Evolutionary conservation across 73 alveolate genomes (phyloP), one percentile per base, ranked within the genome.

Genomic region (Stentor coeruleus): DNA sequence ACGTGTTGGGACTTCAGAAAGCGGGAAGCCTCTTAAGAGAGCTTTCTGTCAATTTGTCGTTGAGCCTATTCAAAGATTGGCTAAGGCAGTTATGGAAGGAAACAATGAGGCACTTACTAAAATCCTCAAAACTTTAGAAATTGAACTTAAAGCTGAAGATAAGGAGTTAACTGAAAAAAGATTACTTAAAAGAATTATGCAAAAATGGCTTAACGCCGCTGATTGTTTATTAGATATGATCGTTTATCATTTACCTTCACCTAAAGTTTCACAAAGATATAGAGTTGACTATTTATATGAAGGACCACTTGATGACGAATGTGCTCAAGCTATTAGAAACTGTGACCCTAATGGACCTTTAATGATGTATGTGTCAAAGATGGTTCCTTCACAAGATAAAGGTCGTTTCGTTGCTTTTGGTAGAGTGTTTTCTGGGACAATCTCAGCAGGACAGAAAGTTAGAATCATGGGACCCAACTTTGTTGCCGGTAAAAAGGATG

Each of bases 281-380:
- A 93, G 99, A 76, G 90, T 95, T 38, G 77, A 49, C 72, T 89
- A 79, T 88, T 86, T 95, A 38, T 96, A 94, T 92, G 95, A 95
- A 85, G 99, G 99, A 31, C 95, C 98, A 30, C 39, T 77, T 82
- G 98, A 96, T 86, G 99, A 96, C 80, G 96, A 72, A 3, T 89
- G 92, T 35, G 96, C 98, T 28, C 73, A 84, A 75, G 98, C 98
- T 11, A 96, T 96, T 95, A 88, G 95, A 82, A 82, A 84, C 83
- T 97, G 99, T 77, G 98, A 96, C 82, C 98, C 99, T 3, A 82
- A 96, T 3, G 99, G 99, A 3, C 99, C 99, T n/a, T 84, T 95
- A 59, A 93, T 97, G 98, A 85, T 96, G 90, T 96, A 89, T 82
- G 91, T 97, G 31, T 93, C 99, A 35, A 97, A 96, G 88, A 88